Evolutionary conservation across 805 yeast species (phyloP).

Genomic region (Hermanozyma aechmeae): DNA sequence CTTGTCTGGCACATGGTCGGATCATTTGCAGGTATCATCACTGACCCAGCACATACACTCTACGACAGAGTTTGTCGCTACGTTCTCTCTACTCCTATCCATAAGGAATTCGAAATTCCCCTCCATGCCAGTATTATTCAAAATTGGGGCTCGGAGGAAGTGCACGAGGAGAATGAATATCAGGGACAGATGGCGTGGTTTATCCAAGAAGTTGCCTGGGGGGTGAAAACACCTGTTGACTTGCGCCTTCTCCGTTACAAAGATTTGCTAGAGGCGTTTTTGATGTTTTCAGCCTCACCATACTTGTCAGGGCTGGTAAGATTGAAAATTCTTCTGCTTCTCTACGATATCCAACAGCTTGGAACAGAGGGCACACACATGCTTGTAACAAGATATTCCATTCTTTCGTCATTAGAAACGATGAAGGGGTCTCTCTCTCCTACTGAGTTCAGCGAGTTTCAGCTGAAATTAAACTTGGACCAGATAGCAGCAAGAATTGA

Average conservation of each 20-base stretch:
- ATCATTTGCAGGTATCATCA: constrained; percentile 45
- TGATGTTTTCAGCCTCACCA: constrained; percentile 47
- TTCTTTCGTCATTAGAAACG: constrained; percentile 16
- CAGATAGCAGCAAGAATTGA: constrained; percentile 39
- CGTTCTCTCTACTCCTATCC: constrained; percentile 47
- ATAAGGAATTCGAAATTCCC: constrained; percentile 36
- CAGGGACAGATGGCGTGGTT: constrained; percentile 63
- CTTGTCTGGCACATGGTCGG: constrained; percentile 45
- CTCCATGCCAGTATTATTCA: constrained; percentile 29
- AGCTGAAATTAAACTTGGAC: constrained; percentile 32
- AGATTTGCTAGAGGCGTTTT: constrained; percentile 59
- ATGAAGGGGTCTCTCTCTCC: constrained; percentile 17
- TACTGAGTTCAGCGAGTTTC: constrained; percentile 12
- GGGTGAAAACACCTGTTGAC: constrained; percentile 42
- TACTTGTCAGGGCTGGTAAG: constrained; percentile 33
- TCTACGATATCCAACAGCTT: constrained; percentile 40
- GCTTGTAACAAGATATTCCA: constrained; percentile 49
- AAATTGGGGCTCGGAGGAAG: constrained; percentile 12
- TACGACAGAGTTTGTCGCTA: constrained; percentile 65
- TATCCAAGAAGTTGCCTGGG: constrained; percentile 36
- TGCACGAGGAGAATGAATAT: constrained; percentile 38
- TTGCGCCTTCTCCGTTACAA: constrained; percentile 40
- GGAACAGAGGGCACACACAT: constrained; percentile 46
- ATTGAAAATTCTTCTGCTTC: constrained; percentile 28
- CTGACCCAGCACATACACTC: constrained; percentile 64